Percentiles rank a stretch among this genome's conserved stretches.
phyloP scores from a whole-genome alignment of 495 filamentous ascomycete species.

The Penicillium malachiteum region DNA sequence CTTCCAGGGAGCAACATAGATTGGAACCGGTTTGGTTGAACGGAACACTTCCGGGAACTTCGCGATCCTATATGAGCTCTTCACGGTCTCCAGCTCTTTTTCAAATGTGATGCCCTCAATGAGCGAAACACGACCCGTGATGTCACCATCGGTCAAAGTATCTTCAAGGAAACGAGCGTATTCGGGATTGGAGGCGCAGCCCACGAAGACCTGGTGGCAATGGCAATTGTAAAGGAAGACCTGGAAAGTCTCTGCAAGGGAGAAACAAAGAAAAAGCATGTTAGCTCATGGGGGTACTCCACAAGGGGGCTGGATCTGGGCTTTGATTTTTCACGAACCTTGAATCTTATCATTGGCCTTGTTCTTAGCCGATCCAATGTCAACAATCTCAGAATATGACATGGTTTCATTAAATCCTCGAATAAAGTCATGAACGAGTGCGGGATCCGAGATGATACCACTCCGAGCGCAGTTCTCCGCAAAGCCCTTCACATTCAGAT shows the following conservation, averaged over 20 bases:
- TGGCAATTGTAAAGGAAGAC: conserved; percentile 65
- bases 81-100: conserved; percentile 56
- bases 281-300: conserved; percentile 3
- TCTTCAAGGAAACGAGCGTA: conserved; percentile 69
- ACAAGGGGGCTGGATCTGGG: background rate
- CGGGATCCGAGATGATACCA: conserved; percentile 54
- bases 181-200: conserved; percentile 72
- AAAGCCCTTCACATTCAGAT: conserved; percentile 66
- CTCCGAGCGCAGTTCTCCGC: conserved; percentile 56
- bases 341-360: conserved; percentile 71
- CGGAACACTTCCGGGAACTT: conserved; percentile 69
- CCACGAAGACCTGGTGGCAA: conserved; percentile 79
- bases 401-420: conserved; percentile 74
- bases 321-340: conserved; percentile 49
- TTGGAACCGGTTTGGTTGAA: conserved; percentile 54
- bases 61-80: conserved; percentile 55
- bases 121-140: conserved; percentile 62
- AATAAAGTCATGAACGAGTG: conserved; percentile 63
- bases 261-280: conserved; percentile 10
- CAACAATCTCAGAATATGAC: conserved; percentile 70
- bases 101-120: conserved; percentile 74
- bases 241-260: conserved; percentile 64
- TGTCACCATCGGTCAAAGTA: conserved; percentile 51
- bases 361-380: conserved; percentile 69
- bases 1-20: conserved; percentile 39